phyloP scores from a whole-genome alignment of 2,329 filamentous ascomycete genomes.

The Emydomyces testavorans region DNA sequence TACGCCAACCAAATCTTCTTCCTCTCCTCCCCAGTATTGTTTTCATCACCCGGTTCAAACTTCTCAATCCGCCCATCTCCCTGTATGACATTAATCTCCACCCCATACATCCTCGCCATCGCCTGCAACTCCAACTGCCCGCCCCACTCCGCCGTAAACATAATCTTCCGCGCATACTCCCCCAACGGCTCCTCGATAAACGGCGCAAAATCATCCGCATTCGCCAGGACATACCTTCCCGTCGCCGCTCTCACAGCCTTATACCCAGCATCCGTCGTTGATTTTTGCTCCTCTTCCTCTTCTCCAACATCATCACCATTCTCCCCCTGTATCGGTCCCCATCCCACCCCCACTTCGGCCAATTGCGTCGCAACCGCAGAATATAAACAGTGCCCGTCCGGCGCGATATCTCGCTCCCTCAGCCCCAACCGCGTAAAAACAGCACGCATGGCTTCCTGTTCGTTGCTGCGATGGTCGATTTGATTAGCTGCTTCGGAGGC shows the following conservation, averaged over 20 bases:
- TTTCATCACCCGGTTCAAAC: slow-evolving; percentile 47
- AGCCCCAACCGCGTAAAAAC: slow-evolving; percentile 55
- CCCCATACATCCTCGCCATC: slow-evolving; percentile 65
- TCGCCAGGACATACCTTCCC: slow-evolving; percentile 61
- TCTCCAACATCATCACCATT: slow-evolving; percentile 22
- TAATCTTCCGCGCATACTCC: slow-evolving; percentile 62
- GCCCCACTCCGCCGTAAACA: slow-evolving; percentile 88
- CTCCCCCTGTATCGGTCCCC: slow-evolving; percentile 23
- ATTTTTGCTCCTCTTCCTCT: slow-evolving; percentile 13
- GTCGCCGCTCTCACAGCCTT: slow-evolving; percentile 57
- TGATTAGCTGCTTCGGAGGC: slow-evolving; percentile 62
- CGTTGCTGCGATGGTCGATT: slow-evolving; percentile 59
- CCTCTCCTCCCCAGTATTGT: slow-evolving; percentile 32
- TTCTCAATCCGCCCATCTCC: slow-evolving; percentile 66
- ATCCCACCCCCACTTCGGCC: slow-evolving; percentile 34
- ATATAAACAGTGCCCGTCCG: slow-evolving; percentile 93
- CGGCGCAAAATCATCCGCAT: slow-evolving; percentile 69
- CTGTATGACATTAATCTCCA: slow-evolving; percentile 76
- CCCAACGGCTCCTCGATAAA: slow-evolving; percentile 76
- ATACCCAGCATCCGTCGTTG: slow-evolving; percentile 41
- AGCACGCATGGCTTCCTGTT: slow-evolving; percentile 58
- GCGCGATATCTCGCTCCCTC: slow-evolving; percentile 64
- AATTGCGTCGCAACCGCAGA: slow-evolving; percentile 83
- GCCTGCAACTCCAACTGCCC: slow-evolving; percentile 84
- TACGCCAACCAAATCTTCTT: slow-evolving; percentile 76